Evolutionary conservation across 2,329 filamentous ascomycete genomes (phyloP), one percentile per base, ranked within the genome.

Genomic region (Dactylellina drechsleri): DNA sequence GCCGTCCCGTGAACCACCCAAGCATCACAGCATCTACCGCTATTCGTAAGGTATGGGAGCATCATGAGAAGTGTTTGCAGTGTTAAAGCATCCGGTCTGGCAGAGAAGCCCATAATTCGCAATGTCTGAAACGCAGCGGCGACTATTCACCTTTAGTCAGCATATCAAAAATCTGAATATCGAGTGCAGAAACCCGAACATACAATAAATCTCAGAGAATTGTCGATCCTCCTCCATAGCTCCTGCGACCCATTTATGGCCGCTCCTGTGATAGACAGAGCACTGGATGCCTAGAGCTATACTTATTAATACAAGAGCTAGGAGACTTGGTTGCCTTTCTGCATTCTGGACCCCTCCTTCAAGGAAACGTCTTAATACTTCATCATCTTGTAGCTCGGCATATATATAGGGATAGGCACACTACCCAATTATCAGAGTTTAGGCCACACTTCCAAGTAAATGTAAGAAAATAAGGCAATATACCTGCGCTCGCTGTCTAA

Each of bases 1-100:
- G 56, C 70, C 70, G 67, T 74, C n/a, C 70, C 70, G 31, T 74
- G 70, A 28, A 74, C 70, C 26, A 74, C 70, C 70, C 70, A 74
- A 31, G 70, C 70, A 15, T 74, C 70, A 23, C 61, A 74, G 58
- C 70, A 74, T 64, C 70, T 67, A 13, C 70, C 70, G 43, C 70
- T 74, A 16, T 74, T 74, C 45, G 70, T 74, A 31, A 74, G 70
- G 28, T 74, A 74, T 10, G 70, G 70, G 4, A 74, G 52, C 62
- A 74, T 74, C 70, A 74, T 74, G 16, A 74, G 57, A 8, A 74
- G 62, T 12, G 70, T 74, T 18, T 67, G 62, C 6, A 74, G 57
- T 12, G 57, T 53, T 41, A 62, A 12, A 13, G 62, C 62, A 54
- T 74, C 70, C 5, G 70, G 70, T 16, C 62, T 18, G 12, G 53